Evolutionary conservation across 768 basidiomycete genomes (phyloP), one percentile per base, ranked within the genome.

Genomic region (Calocybe indica): DNA sequence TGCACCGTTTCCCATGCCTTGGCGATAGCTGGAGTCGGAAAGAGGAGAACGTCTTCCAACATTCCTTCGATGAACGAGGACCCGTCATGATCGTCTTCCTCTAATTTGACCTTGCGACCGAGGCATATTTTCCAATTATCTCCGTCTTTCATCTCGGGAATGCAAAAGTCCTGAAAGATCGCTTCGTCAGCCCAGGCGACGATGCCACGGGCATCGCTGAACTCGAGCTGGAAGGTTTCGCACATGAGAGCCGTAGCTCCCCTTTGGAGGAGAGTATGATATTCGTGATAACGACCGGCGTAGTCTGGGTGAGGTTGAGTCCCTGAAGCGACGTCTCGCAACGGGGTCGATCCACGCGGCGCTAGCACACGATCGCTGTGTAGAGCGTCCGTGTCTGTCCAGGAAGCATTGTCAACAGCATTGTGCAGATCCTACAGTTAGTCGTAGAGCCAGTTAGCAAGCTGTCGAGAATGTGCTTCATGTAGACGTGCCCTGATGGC

Each of bases 51-150:
- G 34, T 71, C 69, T 42, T 69, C 68, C 12, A 68, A 47, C 3
- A 68, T 28, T 1, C 52, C 62, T 37, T 65, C 63, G 2, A 67
- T 56, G 45, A 72, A 71, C 13, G 30, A 33, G 2, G 64, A 54
- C 0, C 70, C 71, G 47, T 73, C 67, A 0, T 52, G 32, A 49
- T 72, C 70, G 14, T 66, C 65, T 13, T 52, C 57, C 10, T 68
- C 68, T 10, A 73, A 59, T 30, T 52, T 32, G 29, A 74, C 51
- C 6, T 65, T 45, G 14, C 72, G 50, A 5, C 71, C 72, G 9
- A 73, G 61, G 42, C 63, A 59, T 6, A 73, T 70, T 47, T 68
- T 67, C 72, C 72, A 72, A 7, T 51, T 48, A 47, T 69, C 62
- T 3, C 64, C 68, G 28, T 55, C 12, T 11, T 57, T 49, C 62